Base-by-base conservation (phyloP, 306 rosid genomes). In the Cicer bijugum region DNA sequence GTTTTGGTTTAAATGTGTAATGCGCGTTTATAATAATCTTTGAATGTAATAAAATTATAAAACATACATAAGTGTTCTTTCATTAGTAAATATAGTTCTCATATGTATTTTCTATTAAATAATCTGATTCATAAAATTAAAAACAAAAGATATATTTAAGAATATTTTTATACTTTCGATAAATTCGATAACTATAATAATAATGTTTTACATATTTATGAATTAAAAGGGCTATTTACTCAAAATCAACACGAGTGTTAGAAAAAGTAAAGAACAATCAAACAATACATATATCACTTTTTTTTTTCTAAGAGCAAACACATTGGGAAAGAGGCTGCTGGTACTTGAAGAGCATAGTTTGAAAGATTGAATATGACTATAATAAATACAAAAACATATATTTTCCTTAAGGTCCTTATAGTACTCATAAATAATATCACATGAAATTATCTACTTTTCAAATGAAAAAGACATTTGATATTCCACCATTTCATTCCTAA, bases 391-490 rank as follows among this genome's bases (percentile, higher is more conserved):
- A 59, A 37, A 61, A 77, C 62, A 76, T 76, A 50, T 74, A 40
- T 78, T 56, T 17, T 39, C 16, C 6, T 66, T 67, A 46, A 47
- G 39, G 39, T 17, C 45, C 9, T 66, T 67, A 46, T n/a, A 16
- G 39, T 17, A 40, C 7, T 67, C 44, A 83, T 50, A 75, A 45
- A 77, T 45, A 63, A 73, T 78, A 56, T 57, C 43, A 68, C 56
- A 55, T 33, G 51, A 55, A 44, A 47, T 57, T 81, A 51, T 59
- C 52, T 63, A 47, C 69, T 45, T 85, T 69, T 64, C 61, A 47
- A 67, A 46, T 78, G 85, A 75, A 55, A 71, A 48, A 15, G 87
- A 83, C 76, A 11, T 46, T 45, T 50, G 28, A 66, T 73, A 72
- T 28, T 51, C 78, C 69, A 51, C 65, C 82, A 76, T 70, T 63